Evolutionary conservation across 257 asterid genomes (phyloP), one percentile per base, ranked within the genome.

Genomic region (Nemophila menziesii): DNA sequence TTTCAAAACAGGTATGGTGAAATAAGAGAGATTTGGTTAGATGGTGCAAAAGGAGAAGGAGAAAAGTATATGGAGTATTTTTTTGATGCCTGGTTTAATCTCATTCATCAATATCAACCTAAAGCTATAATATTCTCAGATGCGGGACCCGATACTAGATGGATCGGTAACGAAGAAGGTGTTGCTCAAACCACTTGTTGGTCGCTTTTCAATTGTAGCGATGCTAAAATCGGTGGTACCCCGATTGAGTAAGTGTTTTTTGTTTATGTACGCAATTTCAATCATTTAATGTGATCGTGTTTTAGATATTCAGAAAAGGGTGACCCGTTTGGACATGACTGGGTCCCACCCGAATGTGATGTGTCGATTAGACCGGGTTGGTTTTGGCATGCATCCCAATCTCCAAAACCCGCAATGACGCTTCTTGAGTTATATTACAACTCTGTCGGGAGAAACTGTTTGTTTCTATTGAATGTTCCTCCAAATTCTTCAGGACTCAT

Each of bases 401-500:
- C 50, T 55, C 98, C 98, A 16, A 81, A 81, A 67, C 62, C 96
- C 2, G 92, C 96, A 51, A 22, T 73, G 22, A 48, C 74, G 21
- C 93, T 90, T 54, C 98, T 90, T 55, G 94, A 90, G 58, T 49
- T 90, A 5, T 90, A 85, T 75, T 85, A 90, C 64, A 74, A 71
- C 41, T 90, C 98, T 5, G 92, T 77, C 1, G 98, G 98, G 20
- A 65, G 96, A 48, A 90, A 85, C 73, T 85, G 96, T 49, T 78
- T 77, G 46, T 63, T 90, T 34, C 51, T 85, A 55, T 66, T 90
- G n/a, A 90, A 85, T 11, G 86, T 90, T 20, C 98, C 96, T 16
- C 96, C 98, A 44, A 90, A 90, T 57, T 78, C 96, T 24, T 85
- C 93, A 0, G 98, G 98, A 18, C 94, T 90, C 20, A 85, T 90